Evolutionary conservation across 176 grass and related monocot species (phyloP).

Genomic region (Tuctoria greenei): DNA sequence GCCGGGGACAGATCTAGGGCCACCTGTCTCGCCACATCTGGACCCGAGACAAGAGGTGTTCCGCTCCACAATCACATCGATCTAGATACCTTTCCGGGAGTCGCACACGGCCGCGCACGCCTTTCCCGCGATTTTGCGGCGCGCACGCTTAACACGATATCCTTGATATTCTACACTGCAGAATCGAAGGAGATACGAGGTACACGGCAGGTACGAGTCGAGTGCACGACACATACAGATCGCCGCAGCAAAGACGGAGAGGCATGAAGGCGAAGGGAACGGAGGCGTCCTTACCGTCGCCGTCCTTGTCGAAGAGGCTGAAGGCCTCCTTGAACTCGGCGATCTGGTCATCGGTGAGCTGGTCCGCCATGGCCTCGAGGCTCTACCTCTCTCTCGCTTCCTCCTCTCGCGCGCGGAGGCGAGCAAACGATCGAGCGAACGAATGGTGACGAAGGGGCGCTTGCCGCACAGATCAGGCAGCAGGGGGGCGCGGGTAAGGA

Average conservation of each 20-base stretch:
- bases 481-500: background rate
- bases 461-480: slow-evolving; percentile 17
- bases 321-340: slow-evolving; percentile 95
- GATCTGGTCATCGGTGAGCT: slow-evolving; percentile 93
- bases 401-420: background rate
- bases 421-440: background rate
- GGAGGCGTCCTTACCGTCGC: slow-evolving; percentile 47
- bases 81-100: slow-evolving; percentile 8
- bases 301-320: slow-evolving; percentile 94
- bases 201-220: background rate
- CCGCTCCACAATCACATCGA: slow-evolving; percentile 11
- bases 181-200: background rate
- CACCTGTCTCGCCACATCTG: background rate
- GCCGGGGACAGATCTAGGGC: slow-evolving; percentile 14
- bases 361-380: slow-evolving; percentile 59
- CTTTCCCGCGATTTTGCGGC: background rate
- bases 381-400: background rate
- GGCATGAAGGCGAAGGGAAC: background rate
- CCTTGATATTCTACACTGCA: background rate
- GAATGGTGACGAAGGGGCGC: background rate
- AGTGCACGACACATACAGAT: background rate
- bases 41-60: slow-evolving; percentile 21
- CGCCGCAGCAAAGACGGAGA: background rate
- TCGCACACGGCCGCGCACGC: background rate
- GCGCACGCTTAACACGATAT: background rate